phyloP scores from a whole-genome alignment of 805 yeast species.

The Lipomyces yamadae region DNA sequence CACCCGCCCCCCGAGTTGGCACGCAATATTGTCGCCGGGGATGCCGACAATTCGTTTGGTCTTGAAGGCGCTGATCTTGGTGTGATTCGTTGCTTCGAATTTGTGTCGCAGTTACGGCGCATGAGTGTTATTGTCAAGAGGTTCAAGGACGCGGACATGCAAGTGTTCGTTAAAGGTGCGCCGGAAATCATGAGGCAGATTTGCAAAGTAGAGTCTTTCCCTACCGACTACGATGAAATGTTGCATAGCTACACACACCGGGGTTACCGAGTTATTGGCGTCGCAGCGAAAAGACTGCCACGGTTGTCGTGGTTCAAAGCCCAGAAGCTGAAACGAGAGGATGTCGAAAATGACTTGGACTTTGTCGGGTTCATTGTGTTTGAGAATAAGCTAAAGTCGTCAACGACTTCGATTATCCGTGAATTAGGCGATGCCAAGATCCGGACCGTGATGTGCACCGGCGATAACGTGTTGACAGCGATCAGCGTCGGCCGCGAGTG shows the following conservation, averaged over 20 bases:
- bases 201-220: conserved; percentile 73
- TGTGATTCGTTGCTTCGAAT: conserved; percentile 70
- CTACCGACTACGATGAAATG: conserved; percentile 71
- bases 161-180: conserved; percentile 87
- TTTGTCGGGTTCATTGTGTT: conserved; percentile 90
- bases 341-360: conserved; percentile 67
- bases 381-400: conserved; percentile 82
- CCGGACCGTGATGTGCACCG: conserved; percentile 94
- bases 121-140: conserved; percentile 81
- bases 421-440: conserved; percentile 70
- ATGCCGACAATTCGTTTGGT: conserved; percentile 36
- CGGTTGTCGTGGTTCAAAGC: conserved; percentile 55
- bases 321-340: conserved; percentile 60
- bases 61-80: conserved; percentile 45
- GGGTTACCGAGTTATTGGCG: conserved; percentile 94
- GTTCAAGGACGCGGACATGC: conserved; percentile 49
- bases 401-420: conserved; percentile 65
- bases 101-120: conserved; percentile 80
- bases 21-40: conserved; percentile 40
- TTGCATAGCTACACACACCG: conserved; percentile 86
- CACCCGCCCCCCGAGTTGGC: conserved; percentile 32
- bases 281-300: conserved; percentile 68
- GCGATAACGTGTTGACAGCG: conserved; percentile 94
- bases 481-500: conserved; percentile 90
- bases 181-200: conserved; percentile 89